phyloP scores from a whole-genome alignment of 192 early-diverging fungal genomes.

The Coemansia sp. region DNA sequence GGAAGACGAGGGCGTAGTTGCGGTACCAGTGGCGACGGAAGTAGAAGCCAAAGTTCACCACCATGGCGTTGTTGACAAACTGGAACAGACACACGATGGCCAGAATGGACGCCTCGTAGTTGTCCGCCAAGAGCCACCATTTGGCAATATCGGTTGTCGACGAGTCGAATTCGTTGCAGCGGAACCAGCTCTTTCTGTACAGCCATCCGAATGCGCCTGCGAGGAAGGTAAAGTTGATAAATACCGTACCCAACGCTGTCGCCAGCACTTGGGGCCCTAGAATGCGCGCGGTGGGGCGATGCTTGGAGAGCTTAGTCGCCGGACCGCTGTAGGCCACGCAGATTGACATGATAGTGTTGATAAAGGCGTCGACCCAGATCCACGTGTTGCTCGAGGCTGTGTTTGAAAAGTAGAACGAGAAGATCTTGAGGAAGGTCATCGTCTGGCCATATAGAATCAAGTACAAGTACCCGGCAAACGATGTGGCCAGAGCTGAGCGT shows the following conservation, averaged over 20 bases:
- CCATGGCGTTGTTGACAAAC: conserved; percentile 68
- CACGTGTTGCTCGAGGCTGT: conserved; percentile 65
- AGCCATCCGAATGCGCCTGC: conserved; percentile 57
- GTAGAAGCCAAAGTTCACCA: conserved; percentile 67
- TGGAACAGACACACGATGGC: conserved; percentile 66
- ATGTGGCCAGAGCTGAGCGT: conserved; percentile 70
- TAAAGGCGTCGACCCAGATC: conserved; percentile 73
- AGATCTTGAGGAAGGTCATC: conserved; percentile 64
- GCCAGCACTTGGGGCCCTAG: conserved; percentile 70
- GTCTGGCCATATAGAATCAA: conserved; percentile 70
- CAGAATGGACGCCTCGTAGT: conserved; percentile 66
- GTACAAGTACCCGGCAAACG: conserved; percentile 72
- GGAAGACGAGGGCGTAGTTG: conserved; percentile 61
- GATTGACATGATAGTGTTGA: conserved; percentile 63
- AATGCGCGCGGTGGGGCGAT: conserved; percentile 71
- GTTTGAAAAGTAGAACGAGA: conserved; percentile 70
- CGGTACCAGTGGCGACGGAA: conserved; percentile 63
- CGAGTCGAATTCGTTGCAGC: conserved; percentile 73
- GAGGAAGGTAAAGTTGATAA: conserved; percentile 68
- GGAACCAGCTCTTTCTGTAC: conserved; percentile 65
- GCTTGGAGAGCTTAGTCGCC: conserved; percentile 55
- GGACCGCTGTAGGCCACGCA: conserved; percentile 67
- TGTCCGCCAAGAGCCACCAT: conserved; percentile 80
- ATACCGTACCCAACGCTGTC: conserved; percentile 63
- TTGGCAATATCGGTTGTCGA: conserved; percentile 60